Percentiles rank a stretch among this genome's conserved stretches.
These are phyloP conservation scores for Crithidia expoeki DNA, from an alignment of 208 protist species.

Conservation along the genomic window DNA sequence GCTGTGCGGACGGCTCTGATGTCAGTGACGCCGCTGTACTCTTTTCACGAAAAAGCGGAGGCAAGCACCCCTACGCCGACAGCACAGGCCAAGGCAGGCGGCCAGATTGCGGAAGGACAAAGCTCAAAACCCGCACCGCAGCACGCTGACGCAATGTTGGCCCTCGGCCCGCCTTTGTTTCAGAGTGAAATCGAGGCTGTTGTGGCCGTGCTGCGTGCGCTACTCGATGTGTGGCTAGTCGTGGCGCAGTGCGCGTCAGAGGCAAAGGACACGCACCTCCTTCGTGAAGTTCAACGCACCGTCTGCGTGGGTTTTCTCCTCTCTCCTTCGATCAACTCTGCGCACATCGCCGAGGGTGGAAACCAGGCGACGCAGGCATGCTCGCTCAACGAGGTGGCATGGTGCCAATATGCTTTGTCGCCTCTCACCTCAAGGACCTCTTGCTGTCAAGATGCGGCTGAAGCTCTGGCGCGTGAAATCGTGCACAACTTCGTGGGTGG, in stretches of 20 bases:
- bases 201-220: slow-evolving; percentile 38
- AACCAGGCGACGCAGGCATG: background rate
- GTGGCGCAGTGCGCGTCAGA: slow-evolving; percentile 58
- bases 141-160: slow-evolving; percentile 8
- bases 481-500: slow-evolving; percentile 45
- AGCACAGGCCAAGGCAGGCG: background rate
- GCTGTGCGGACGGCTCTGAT: slow-evolving; percentile 33
- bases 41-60: slow-evolving; percentile 15
- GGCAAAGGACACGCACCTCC: slow-evolving; percentile 55
- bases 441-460: slow-evolving; percentile 1
- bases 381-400: slow-evolving; percentile 28
- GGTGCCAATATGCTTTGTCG: slow-evolving; percentile 15
- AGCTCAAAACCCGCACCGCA: slow-evolving; percentile 5
- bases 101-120: background rate
- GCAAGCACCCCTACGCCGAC: background rate
- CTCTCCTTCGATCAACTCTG: background rate
- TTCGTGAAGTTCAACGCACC: slow-evolving; percentile 42
- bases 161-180: slow-evolving; percentile 15
- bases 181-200: slow-evolving; percentile 18
- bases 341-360: background rate
- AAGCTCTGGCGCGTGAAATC: background rate
- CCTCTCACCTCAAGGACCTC: background rate
- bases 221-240: slow-evolving; percentile 42
- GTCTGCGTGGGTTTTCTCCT: slow-evolving; percentile 55
- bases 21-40: slow-evolving; percentile 42